Base-by-base conservation (phyloP, 441 rosid species). In the Raphanus hybrid region DNA sequence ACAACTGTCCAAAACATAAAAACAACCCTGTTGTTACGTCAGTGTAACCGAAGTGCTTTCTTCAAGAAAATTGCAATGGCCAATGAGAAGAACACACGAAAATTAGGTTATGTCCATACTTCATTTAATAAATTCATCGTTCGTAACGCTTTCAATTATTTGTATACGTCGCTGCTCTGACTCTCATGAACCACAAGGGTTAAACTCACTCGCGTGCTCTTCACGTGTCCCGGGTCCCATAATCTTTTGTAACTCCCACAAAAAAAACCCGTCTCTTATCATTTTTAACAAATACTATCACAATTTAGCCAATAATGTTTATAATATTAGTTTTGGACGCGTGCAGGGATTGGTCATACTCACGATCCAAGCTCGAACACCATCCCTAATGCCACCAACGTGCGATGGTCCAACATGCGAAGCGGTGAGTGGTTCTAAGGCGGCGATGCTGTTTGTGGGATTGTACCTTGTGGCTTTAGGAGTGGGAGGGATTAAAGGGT, bases 401-500 rank as follows among this genome's bases (percentile, higher is more conserved):
- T 91, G 98, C 68, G 26, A 67, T 68, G 71, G 71, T 14, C 55
- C 80, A 59, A 70, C 77, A 6, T 92, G 98, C 84, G 75, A 87
- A 26, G 81, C 77, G 37, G 88, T 89, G 8, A 58, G 69, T 35
- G 96, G 94, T 1, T 83, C 81, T 3, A 72, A 89, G 69, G 92
- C 91, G 2, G 91, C 89, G 20, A 88, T 91, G 94, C 75, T 91
- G 64, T 91, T 88, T 61, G 45, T 76, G 7, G 96, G 98, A 12
- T 89, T 91, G 29, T 93, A 91, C 83, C 78, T 93, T 35, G 96
- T 85, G 80, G 98, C 96, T 3, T 90, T 93, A 5, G 98, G 98
- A 6, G 93, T 93, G 0, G 98, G 98, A 70, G 98, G 96, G 73
- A 90, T 93, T 58, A 93, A 93, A 73, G 98, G 98, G n/a, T 90